Base-by-base conservation (phyloP, 2,329 filamentous ascomycete species). In the Ophiocordyceps camponoti-floridani region DNA sequence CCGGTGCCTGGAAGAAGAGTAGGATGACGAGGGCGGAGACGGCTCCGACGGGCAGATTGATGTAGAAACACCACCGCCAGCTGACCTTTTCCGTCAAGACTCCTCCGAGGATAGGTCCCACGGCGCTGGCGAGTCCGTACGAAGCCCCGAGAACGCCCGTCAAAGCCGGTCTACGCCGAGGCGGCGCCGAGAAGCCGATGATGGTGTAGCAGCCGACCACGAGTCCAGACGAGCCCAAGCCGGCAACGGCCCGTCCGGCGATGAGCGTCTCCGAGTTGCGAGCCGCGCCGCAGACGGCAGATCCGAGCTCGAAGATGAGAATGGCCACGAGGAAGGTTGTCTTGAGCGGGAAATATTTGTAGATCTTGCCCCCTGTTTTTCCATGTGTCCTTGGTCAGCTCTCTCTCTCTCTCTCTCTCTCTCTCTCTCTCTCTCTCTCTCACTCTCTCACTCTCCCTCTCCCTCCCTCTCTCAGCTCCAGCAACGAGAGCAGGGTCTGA, bases 311-410 rank as follows among this genome's bases (percentile, higher is more conserved):
- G 16, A 40, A 40, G 38, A 40, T 40, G 38, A 26, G 10, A 18
- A 40, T 40, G 18, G 38, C 38, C 18, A 26, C 14, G 38, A 40
- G 38, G 10, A 23, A 40, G 16, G 19, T 13, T 19, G 19, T 19
- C 38, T 40, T 40, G 38, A 40, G 16, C 18, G 38, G 19, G 38
- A 40, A 40, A 18, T 23, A 26, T 4, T 26, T 40, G 18, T 40
- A 40, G 6, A 40, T 3, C 38, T 40, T 40, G 10, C 38, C 38
- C 35, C 35, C 35, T 37, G 14, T 16, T 16, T 37, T 5, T 61
- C 7, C 23, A 23, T 23, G 23, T n/a, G n/a, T n/a, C n/a, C n/a
- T n/a, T n/a, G n/a, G n/a, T 18, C n/a, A 19, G 23, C 23, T 23
- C 23, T 23, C 23, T 5, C 3, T 23, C 23, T 23, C n/a, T 23